These are phyloP conservation scores for Fusarium nanum DNA, from an alignment of 2,329 filamentous ascomycete species.

Conservation along the genomic window DNA sequence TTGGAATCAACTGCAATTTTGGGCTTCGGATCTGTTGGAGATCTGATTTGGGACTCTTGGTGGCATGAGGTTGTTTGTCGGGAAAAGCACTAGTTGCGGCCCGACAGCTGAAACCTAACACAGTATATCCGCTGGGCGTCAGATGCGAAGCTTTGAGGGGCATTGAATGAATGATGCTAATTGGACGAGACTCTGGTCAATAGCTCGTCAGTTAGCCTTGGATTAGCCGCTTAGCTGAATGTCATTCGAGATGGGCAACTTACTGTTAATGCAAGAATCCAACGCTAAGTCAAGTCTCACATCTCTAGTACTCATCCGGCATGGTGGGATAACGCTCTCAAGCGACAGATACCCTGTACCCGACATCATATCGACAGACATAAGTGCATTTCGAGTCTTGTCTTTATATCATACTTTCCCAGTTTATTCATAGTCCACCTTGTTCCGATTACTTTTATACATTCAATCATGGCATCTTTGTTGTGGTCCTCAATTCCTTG, in stretches of 20 bases:
- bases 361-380: not conserved
- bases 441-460: not conserved
- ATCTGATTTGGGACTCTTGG: not conserved
- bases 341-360: not conserved
- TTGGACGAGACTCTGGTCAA: too few relatives aligned
- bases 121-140: not conserved
- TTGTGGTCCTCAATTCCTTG: not conserved
- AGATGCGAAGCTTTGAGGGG: not conserved
- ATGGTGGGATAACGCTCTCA: accelerated
- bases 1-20: not conserved
- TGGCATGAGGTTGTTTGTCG: not conserved
- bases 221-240: not conserved
- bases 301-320: not conserved
- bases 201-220: accelerated
- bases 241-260: accelerated
- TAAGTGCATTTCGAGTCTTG: not conserved
- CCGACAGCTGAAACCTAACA: not conserved
- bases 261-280: accelerated
- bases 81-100: not conserved
- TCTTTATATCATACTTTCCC: not conserved
- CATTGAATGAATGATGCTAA: too few relatives aligned
- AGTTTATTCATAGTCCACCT: not conserved
- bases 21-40: not conserved
- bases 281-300: accelerated
- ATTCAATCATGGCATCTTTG: not conserved